Base-by-base conservation (phyloP, 139 green algal species). In the Raphidocelis subcapitata region DNA sequence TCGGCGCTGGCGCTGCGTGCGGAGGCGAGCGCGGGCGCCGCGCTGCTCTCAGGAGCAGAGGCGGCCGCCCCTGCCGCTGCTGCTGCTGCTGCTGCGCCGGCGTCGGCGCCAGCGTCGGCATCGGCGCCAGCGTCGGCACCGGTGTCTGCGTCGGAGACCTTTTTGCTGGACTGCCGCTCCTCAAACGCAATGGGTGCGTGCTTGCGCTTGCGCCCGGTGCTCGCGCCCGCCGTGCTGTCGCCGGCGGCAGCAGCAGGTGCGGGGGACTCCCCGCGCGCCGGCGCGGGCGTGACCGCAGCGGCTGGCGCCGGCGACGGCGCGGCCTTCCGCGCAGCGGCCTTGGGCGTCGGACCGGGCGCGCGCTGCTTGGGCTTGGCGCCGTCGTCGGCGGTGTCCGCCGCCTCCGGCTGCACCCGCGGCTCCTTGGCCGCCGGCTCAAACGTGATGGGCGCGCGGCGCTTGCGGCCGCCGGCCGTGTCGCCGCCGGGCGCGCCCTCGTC, bases 111-210 rank as follows among this genome's bases (percentile, higher is more conserved):
- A 10, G 67, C 52, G 18, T 33, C 49, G 20, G 49, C 18, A 57
- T 57, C 49, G 18, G 18, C 49, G 49, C 18, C 18, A 57, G 49
- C 49, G 20, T 16, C 49, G 49, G 49, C 49, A 57, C 18, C 49
- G 10, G 55, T 15, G 5, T 29, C 55, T 12, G 55, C 8, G 5
- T 29, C 55, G 10, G 8, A 12, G 5, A 29, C 10, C 55, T 62
- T 31, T 14, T 31, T 31, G 26, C 55, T 62, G 10, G 26, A 14
- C 55, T 62, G 55, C 41, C 47, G 61, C 60, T 69, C 44, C 70
- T 35, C 55, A 29, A 32, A 52, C 28, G 66, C 32, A 35, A 77
- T 77, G 16, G 70, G 70, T 2, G 70, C 61, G 52, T 77, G 70
- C 70, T 64, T 77, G 61, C 70, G 70, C 61, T 70, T 77, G 47